A percentile compares a stretch with the other conserved stretches of the same genome.
Evolutionary conservation across 2,329 filamentous ascomycete species (phyloP).

Genomic region (Paracorniculantispora psalliotae): DNA sequence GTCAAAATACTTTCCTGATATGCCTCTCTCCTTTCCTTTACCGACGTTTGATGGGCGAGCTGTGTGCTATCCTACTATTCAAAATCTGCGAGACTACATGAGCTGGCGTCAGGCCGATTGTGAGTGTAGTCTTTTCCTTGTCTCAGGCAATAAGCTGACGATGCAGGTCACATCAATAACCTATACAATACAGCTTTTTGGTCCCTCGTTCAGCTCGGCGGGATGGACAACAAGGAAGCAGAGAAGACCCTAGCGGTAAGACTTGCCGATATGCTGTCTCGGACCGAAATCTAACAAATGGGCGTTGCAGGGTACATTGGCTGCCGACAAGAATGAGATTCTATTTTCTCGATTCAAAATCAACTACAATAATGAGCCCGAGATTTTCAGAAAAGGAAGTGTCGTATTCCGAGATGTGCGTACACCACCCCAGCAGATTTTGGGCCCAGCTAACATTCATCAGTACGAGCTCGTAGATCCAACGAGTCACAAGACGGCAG

Average conservation of each 20-base stretch:
- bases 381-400: constrained; percentile 90
- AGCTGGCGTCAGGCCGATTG: constrained; percentile 97
- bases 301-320: constrained; percentile 63
- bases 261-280: neutral
- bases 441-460: constrained; percentile 21
- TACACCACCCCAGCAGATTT: constrained; percentile 5
- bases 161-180: constrained; percentile 88
- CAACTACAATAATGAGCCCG: constrained; percentile 95
- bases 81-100: constrained; percentile 88
- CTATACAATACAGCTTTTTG: constrained; percentile 98
- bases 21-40: constrained; percentile 64
- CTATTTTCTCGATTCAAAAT: constrained; percentile 83
- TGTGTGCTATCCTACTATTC: constrained; percentile 78
- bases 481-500: constrained; percentile 39
- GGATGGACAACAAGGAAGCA: constrained; percentile 70
- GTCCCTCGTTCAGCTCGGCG: constrained; percentile 75
- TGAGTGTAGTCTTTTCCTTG: constrained; percentile 37
- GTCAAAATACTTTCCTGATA: constrained; percentile 69
- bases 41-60: constrained; percentile 92
- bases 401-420: constrained; percentile 77
- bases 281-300: constrained; percentile 16
- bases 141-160: neutral
- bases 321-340: constrained; percentile 93
- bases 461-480: constrained; percentile 69
- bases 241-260: constrained; percentile 71